Conservation (phyloP, 2,329 filamentous ascomycete species). For the Mycosphaerella sp. region DNA sequence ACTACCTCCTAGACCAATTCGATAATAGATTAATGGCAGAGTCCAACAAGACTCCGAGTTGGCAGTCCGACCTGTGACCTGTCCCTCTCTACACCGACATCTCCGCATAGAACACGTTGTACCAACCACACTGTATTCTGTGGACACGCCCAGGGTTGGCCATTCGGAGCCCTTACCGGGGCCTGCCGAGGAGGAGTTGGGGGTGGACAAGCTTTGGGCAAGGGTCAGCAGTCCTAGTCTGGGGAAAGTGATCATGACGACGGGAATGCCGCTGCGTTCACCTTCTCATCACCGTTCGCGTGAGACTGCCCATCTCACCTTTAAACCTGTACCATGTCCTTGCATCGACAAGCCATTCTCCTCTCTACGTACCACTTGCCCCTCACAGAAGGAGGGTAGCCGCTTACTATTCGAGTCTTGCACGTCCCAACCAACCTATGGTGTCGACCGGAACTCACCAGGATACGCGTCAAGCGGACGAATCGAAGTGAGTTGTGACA, state of each 20-base stretch:
- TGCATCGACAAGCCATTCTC: slow-evolving; percentile 6
- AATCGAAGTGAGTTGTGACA: slow-evolving; percentile 5
- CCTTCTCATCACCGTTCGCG: not conserved
- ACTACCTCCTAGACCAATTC: not conserved
- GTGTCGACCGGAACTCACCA: not conserved
- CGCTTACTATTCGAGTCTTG: too few relatives aligned
- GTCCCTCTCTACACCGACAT: too few relatives aligned
- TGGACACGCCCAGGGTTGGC: too few relatives aligned
- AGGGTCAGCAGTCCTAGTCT: not conserved
- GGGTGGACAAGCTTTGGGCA: not conserved
- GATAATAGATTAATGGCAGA: not conserved
- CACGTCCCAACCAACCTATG: not conserved
- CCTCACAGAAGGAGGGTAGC: not conserved
- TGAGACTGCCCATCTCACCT: not conserved
- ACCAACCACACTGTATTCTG: too few relatives aligned
- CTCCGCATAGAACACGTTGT: too few relatives aligned
- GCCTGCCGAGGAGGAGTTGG: slow-evolving; percentile 3
- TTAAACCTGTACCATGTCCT: slow-evolving; percentile 5
- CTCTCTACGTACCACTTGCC: slow-evolving; percentile 10
- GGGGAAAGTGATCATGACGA: slow-evolving; percentile 7
- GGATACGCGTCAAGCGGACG: slow-evolving; percentile 7
- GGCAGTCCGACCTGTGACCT: too few relatives aligned
- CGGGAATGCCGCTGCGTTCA: not conserved
- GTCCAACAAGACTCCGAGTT: too few relatives aligned
- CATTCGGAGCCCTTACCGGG: slow-evolving; percentile 1